These are phyloP conservation scores for Trichoderma atroviride DNA, from an alignment of 2,329 filamentous ascomycete genomes.

Conservation along the genomic window DNA sequence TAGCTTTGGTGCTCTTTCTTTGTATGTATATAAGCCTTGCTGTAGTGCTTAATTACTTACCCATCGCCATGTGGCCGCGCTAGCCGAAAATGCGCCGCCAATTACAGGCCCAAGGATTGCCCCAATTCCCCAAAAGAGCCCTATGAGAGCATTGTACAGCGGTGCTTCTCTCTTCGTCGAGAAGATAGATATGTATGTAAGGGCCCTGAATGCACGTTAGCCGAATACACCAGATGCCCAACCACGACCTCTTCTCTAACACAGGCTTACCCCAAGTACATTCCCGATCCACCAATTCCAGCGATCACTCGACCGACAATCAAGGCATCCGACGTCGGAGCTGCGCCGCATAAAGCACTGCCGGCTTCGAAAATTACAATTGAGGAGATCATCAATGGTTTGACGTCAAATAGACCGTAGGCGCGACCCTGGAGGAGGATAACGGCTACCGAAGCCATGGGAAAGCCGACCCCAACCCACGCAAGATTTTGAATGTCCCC, in stretches of 20 bases:
- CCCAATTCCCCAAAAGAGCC: constrained; percentile 21
- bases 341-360: constrained; percentile 44
- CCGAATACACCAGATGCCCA: too few relatives aligned
- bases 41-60: constrained; percentile 9
- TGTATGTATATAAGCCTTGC: too few relatives aligned
- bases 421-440: not conserved
- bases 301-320: not conserved
- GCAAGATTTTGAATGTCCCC: constrained; percentile 26
- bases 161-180: not conserved
- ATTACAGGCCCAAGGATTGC: constrained; percentile 31
- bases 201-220: too few relatives aligned
- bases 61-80: constrained; percentile 18
- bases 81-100: not conserved
- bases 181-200: not conserved
- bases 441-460: not conserved
- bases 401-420: constrained; percentile 43
- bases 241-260: not conserved
- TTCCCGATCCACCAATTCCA: not conserved
- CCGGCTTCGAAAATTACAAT: constrained; percentile 33
- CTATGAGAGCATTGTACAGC: constrained; percentile 36
- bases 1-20: not conserved
- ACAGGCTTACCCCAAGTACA: not conserved
- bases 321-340: constrained; percentile 39
- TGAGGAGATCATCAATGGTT: constrained; percentile 39
- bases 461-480: constrained; percentile 30